Base-by-base conservation (phyloP, 805 yeast genomes). In the Candida bentonensis region DNA sequence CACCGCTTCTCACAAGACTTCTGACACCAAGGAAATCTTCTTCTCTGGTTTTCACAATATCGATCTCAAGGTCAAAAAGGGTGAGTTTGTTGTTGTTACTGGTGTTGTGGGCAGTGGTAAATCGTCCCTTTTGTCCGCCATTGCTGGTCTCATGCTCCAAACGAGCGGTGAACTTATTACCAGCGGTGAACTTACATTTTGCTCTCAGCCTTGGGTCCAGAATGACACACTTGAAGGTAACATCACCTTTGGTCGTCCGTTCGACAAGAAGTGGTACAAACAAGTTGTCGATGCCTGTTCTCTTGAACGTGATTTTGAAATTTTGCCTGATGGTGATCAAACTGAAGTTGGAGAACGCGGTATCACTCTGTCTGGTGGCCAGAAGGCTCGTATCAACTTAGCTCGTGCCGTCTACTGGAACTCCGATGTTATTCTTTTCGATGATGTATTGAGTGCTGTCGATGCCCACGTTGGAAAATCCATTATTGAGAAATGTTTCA, bases 321-420 rank as follows among this genome's bases (percentile, higher is more conserved):
- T 72, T 27, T 65, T 86, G 27, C 79, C 81, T 3, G 84, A 78
- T 30, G 87, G 92, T 23, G 95, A 85, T 55, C 56, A 58, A 48
- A 82, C 89, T 1, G 94, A 86, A 61, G 81, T 85, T 52, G 95
- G 95, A 47, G 95, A 85, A 58, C 72, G 88, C 50, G 95, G 95
- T 53, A 80, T 86, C 46, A 86, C 92, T 0, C 64, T 85, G 40
- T 82, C 92, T 7, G 95, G 95, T 43, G 95, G 95, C 42, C 95
- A 85, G 59, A 86, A 85, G 65, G 92, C 94, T 0, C 74, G 95
- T 58, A 78, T 85, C 49, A 78, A 78, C 53, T 66, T 85, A 43
- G 95, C 95, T 1, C 72, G 95, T 52, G 82, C 92, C 2, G 85
- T 81, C 1, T 85, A 85, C 53, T 72, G 76, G 20, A 69, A 73